A percentile compares a stretch with the other conserved stretches of the same genome.
Conservation (phyloP, 2,329 filamentous ascomycete species). For the Aureobasidium musti region DNA sequence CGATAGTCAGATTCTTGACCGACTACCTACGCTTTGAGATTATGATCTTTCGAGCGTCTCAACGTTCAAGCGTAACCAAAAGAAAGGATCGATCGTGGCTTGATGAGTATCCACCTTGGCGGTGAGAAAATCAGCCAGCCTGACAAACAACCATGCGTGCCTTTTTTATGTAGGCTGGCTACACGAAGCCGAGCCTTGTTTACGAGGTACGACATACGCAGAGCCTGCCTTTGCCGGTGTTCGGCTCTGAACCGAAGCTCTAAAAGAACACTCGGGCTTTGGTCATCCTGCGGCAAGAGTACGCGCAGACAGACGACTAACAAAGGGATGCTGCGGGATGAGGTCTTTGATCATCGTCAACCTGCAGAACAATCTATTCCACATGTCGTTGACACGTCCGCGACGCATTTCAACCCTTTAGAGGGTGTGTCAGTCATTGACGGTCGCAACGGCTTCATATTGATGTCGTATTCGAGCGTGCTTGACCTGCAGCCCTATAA, state of each 20-base stretch:
- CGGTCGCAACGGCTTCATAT: slow-evolving; percentile 8
- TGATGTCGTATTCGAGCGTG: not conserved
- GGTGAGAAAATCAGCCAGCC: slow-evolving; percentile 1
- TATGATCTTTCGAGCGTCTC: not conserved
- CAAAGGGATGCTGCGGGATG: not conserved
- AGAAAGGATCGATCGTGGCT: slow-evolving; percentile 3
- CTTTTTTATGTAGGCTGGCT: not conserved
- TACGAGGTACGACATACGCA: slow-evolving; percentile 2
- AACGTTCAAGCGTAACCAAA: not conserved
- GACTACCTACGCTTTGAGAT: not conserved
- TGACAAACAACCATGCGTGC: not conserved
- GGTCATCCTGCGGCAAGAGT: not conserved
- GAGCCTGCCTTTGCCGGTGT: not conserved
- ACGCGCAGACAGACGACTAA: slow-evolving; percentile 4
- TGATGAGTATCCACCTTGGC: not conserved
- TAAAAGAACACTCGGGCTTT: not conserved
- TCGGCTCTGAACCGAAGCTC: slow-evolving; percentile 9
- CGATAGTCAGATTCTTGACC: not conserved
- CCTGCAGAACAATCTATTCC: slow-evolving; percentile 8
- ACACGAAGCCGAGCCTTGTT: not conserved
- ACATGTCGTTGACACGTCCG: slow-evolving; percentile 8
- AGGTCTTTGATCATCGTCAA: not conserved
- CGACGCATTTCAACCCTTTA: not conserved
- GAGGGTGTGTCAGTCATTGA: not conserved
- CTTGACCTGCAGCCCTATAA: slow-evolving; percentile 17